These are phyloP conservation scores for Hygrocybe punicea DNA, from an alignment of 768 basidiomycete genomes.

Conservation along the genomic window DNA sequence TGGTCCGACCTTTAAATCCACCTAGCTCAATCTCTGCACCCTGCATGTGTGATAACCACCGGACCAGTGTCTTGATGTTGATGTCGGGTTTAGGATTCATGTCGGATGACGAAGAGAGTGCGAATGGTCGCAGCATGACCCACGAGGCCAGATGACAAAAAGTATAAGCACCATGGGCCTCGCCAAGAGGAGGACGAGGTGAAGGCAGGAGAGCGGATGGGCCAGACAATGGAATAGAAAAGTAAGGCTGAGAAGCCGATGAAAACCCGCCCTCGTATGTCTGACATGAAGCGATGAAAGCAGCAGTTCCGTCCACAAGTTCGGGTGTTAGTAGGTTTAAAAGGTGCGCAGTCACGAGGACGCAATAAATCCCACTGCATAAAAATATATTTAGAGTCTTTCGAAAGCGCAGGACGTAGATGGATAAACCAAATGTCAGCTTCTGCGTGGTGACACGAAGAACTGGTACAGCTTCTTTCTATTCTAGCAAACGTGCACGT, in stretches of 20 bases:
- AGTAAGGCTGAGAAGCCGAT: constrained; percentile 70
- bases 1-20: constrained; percentile 90
- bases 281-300: constrained; percentile 85
- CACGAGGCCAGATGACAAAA: constrained; percentile 88
- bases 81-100: constrained; percentile 50
- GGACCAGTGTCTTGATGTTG: constrained; percentile 43
- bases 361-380: constrained; percentile 86
- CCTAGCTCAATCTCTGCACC: constrained; percentile 79
- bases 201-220: constrained; percentile 32
- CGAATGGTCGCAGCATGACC: constrained; percentile 66
- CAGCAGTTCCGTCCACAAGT: constrained; percentile 69
- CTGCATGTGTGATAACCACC: constrained; percentile 88
- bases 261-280: constrained; percentile 98
- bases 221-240: constrained; percentile 22
- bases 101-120: background rate
- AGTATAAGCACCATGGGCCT: constrained; percentile 97
- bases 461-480: constrained; percentile 80
- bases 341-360: constrained; percentile 77
- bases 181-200: constrained; percentile 78
- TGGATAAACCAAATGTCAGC: constrained; percentile 81
- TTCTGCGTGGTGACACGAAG: constrained; percentile 88
- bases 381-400: background rate
- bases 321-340: constrained; percentile 90
- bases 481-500: background rate
- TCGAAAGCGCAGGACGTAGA: background rate